Base-by-base conservation (phyloP, 192 early-diverging fungal species). In the Chytriomyces sp. region DNA sequence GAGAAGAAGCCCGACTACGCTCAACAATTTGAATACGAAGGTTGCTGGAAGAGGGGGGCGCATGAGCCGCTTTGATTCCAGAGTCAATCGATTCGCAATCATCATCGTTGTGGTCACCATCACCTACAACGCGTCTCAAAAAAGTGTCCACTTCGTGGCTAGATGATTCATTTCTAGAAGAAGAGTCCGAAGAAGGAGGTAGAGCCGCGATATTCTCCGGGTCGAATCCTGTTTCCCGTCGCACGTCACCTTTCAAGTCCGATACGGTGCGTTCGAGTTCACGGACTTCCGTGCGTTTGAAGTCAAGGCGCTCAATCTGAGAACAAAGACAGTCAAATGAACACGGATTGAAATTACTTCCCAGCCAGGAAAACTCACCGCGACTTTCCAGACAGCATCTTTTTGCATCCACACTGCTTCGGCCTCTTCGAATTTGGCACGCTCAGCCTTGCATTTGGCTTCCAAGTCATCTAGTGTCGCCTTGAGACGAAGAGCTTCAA, bases 1-100 rank as follows among this genome's bases (percentile, higher is more conserved):
- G 33, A 37, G 33, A 14, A 8, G 14, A 14, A 14, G 34, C 22
- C 39, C 39, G 22, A 41, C 25, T 44, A 10, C 65, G 49, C 55
- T 68, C 65, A 68, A 68, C 30, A 55, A 68, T 68, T 56, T 68
- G 28, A 34, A 68, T 68, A 2, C 65, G 65, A 19, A 53, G 65
- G 32, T 52, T 52, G 14, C 31, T 19, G 10, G 41, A 65, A 26
- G 22, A 10, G 7, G 41, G 41, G 8, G 7, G 41, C 7, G 8
- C 19, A 7, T 39, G 40, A 3, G 37, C 22, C 17, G 19, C 19
- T 1, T 40, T 14, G 26, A 26, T 19, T 26, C 7, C 26, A 5
- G 4, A 14, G 22, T 28, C 26, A 56, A 56, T 38, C 34, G 65
- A 68, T 22, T 68, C 65, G 60, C 39, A 25, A 26, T 25, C 17